phyloP scores from a whole-genome alignment of 2,329 filamentous ascomycete species.

The Talaromyces pinophilus region DNA sequence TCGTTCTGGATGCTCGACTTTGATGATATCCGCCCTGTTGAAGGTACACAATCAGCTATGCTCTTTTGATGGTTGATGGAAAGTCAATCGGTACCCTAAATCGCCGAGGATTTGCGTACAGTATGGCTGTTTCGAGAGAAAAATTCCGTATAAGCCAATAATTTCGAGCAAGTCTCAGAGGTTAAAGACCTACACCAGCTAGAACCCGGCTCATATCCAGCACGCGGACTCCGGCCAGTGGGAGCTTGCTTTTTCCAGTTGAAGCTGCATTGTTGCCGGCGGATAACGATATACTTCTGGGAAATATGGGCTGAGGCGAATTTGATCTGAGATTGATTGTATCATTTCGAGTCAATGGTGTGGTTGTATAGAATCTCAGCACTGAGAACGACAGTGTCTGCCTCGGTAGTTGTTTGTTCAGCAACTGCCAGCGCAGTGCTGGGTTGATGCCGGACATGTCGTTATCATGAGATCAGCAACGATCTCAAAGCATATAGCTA shows the following conservation, averaged over 20 bases:
- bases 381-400: not conserved
- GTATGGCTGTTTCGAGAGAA: slow-evolving; percentile 9
- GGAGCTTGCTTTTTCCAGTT: slow-evolving; percentile 7
- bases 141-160: not conserved
- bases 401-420: slow-evolving; percentile 2
- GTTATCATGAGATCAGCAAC: not conserved
- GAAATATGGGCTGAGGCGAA: not conserved
- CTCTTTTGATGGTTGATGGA: slow-evolving; percentile 21
- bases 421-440: not conserved
- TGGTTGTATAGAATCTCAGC: not conserved
- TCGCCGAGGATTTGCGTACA: slow-evolving; percentile 23
- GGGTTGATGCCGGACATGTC: slow-evolving; percentile 3
- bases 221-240: slow-evolving; percentile 7
- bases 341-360: not conserved
- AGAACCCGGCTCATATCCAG: slow-evolving; percentile 18
- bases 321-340: not conserved
- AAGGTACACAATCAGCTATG: not conserved
- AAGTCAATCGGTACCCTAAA: slow-evolving; percentile 6
- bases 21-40: slow-evolving; percentile 89
- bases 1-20: slow-evolving; percentile 87
- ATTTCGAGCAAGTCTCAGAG: not conserved
- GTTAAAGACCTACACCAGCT: slow-evolving; percentile 13
- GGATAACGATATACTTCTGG: not conserved
- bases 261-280: not conserved
- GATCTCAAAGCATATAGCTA: not conserved